phyloP scores from a whole-genome alignment of 2,329 filamentous ascomycete genomes.

The Calonectria multiphialidica region DNA sequence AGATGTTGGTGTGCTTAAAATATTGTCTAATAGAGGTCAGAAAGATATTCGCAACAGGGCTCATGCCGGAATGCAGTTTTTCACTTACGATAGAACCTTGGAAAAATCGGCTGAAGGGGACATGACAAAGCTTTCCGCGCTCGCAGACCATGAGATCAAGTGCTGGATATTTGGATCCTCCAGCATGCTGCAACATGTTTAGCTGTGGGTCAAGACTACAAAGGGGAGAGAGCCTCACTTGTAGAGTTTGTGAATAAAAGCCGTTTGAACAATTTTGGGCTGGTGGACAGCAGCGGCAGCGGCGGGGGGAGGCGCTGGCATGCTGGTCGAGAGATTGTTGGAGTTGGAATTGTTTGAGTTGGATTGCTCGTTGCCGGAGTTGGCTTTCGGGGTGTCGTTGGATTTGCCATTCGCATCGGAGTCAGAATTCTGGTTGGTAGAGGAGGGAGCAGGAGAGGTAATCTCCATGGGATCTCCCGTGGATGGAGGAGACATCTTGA shows the following conservation, averaged over 20 bases:
- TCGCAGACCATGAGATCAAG: slow-evolving; percentile 94
- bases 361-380: slow-evolving; percentile 54
- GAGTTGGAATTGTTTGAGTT: slow-evolving; percentile 15
- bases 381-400: slow-evolving; percentile 51
- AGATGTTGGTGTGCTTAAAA: slow-evolving; percentile 99
- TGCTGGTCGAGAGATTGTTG: slow-evolving; percentile 50
- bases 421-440: slow-evolving; percentile 60
- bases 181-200: slow-evolving; percentile 80
- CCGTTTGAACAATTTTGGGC: slow-evolving; percentile 97
- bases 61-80: not conserved
- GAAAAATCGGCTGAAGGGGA: slow-evolving; percentile 97
- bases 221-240: slow-evolving; percentile 73
- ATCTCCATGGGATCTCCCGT: slow-evolving; percentile 73
- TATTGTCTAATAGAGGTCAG: slow-evolving; percentile 78
- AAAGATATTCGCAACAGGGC: not conserved
- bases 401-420: slow-evolving; percentile 53
- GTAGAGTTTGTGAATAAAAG: slow-evolving; percentile 99
- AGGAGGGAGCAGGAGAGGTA: slow-evolving; percentile 63
- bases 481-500: slow-evolving; percentile 70
- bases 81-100: slow-evolving; percentile 92
- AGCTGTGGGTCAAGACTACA: slow-evolving; percentile 28
- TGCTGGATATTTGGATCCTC: slow-evolving; percentile 95
- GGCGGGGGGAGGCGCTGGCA: slow-evolving; percentile 64
- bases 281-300: slow-evolving; percentile 85
- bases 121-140: slow-evolving; percentile 98